phyloP scores from a whole-genome alignment of 78 protist species.

The Dictyostelium discoideum region DNA sequence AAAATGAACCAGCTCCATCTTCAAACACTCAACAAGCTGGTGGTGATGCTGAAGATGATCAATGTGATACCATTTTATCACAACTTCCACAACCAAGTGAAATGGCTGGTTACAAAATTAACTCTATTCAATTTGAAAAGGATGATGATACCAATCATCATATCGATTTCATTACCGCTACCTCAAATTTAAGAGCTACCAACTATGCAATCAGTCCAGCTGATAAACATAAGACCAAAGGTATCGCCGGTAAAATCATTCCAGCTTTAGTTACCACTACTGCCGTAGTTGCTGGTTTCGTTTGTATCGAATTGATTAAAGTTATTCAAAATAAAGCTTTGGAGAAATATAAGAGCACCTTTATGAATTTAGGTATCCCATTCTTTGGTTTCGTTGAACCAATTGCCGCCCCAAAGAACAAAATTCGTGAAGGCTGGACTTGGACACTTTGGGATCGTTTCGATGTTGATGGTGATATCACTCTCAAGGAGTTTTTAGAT shows the following conservation, averaged over 20 bases:
- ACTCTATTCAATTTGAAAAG: constrained; percentile 90
- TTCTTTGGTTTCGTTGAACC: constrained; percentile 96
- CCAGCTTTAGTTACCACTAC: constrained; percentile 99
- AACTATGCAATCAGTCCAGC: constrained; percentile 96
- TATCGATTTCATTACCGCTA: constrained; percentile 98
- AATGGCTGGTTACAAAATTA: constrained; percentile 35
- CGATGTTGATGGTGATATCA: constrained; percentile 86
- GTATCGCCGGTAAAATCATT: constrained; percentile 99
- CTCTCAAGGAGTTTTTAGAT: constrained; percentile 77
- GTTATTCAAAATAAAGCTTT: constrained; percentile 74
- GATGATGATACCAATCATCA: constrained; percentile 99
- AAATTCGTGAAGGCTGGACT: constrained; percentile 68
- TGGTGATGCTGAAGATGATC: constrained; percentile 65
- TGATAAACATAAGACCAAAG: constrained; percentile 88
- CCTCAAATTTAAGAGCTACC: constrained; percentile 98
- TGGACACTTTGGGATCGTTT: constrained; percentile 94
- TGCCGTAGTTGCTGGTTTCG: constrained; percentile 96
- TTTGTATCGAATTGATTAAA: constrained; percentile 95
- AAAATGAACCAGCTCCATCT: constrained; percentile 67
- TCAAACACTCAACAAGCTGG: not conserved
- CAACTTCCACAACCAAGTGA: constrained; percentile 69
- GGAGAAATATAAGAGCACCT: constrained; percentile 93
- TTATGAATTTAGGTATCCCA: constrained; percentile 98
- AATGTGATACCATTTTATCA: constrained; percentile 15
- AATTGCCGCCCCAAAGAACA: constrained; percentile 87